Evolutionary conservation across 2,329 filamentous ascomycete species (phyloP), one percentile per base, ranked within the genome.

Genomic region (Didymella sp.): DNA sequence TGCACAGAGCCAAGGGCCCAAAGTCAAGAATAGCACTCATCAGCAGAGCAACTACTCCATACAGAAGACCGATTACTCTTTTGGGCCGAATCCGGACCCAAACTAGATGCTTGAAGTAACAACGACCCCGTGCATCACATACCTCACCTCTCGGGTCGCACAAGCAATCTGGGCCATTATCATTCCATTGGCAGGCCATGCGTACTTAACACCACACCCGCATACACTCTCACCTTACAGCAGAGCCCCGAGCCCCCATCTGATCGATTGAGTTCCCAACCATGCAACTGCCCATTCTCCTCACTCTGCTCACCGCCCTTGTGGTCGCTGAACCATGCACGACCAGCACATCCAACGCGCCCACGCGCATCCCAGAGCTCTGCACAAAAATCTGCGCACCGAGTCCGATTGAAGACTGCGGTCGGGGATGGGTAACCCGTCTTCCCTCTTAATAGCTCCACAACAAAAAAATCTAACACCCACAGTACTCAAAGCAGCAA

Each of bases 141-240:
- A 48, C 44, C 54, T 52, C 31, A 51, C 5, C n/a, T 33, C 43
- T 52, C 38, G 45, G 43, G 54, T 51, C 22, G 24, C 54, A 57
- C 54, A 42, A 30, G 19, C 17, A 45, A 22, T 44, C 35, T 46
- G 6, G 33, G 33, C 46, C 46, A 25, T 4, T 35, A 30, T 17
- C 51, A 54, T 47, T 48, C 54, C 54, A 42, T 8, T 5, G 19
- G 11, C 33, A n/a, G 25, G 28, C 15, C 1, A 19, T 22, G 24
- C 38, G 12, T 45, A 45, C 27, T 44, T 55, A 49, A 55, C 12
- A 17, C 6, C 8, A 28, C 6, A 7, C 19, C 35, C 4, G 12
- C 17, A 9, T 35, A 5, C 8, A 33, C n/a, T 9, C 5, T 27
- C 9, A 27, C 25, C 25, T 27, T 9, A 9, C 25, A n/a, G n/a